Base-by-base conservation (phyloP, 2,329 filamentous ascomycete genomes). In the Fusarium fracticaudum region DNA sequence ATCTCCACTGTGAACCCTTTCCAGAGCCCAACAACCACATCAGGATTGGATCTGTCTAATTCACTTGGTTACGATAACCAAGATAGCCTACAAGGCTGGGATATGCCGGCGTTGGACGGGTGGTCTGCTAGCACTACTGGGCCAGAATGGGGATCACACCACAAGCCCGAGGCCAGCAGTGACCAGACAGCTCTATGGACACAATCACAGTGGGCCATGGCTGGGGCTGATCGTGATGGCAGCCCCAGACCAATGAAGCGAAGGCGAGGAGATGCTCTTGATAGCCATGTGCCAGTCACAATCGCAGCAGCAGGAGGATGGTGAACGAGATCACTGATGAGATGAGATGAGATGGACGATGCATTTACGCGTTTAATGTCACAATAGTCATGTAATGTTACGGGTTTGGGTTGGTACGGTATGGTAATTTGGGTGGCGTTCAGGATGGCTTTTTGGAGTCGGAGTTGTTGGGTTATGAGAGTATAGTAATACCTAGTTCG, bases 201-300 rank as follows among this genome's bases (percentile, higher is more conserved):
- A 37, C 78, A 79, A 59, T 77, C 76, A 51, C 82, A 80, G 43
- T 84, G 80, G 82, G 74, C 73, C 65, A 71, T 83, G 71, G 73
- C 78, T 24, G 79, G 79, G n/a, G 65, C 77, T n/a, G 80, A 83
- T 41, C 78, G 80, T 35, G 80, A 79, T 6, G 80, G 75, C 20
- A 84, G 82, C 72, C 83, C 83, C 5, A 69, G 82, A 50, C 79
- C 81, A 26, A 78, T 80, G 72, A 84, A 84, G 81, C 79, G 82
- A 67, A 78, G 83, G 50, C 78, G 83, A 64, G 79, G 74, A 29
- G 81, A 81, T 29, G 76, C 71, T 20, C 75, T 83, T 31, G 80
- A 81, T 50, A 74, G 75, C 47, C 79, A 81, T 60, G 78, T 81
- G 58, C 78, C 81, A 48, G 78, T 81, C 35, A 79, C 80, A 58